These are phyloP conservation scores for Hebeloma cylindrosporum DNA, from an alignment of 768 basidiomycete genomes.

Conservation along the genomic window DNA sequence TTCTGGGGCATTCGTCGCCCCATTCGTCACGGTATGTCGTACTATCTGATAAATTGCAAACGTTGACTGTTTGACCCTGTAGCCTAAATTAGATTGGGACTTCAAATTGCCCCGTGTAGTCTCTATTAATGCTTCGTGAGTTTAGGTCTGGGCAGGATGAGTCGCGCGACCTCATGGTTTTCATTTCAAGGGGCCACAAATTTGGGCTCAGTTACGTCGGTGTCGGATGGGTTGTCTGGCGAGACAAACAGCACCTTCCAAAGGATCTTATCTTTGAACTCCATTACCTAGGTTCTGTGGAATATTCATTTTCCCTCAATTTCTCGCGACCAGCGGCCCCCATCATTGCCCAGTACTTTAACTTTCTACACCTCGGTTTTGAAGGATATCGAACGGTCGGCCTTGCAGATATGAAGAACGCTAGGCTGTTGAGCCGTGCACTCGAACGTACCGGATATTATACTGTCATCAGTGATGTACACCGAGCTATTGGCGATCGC, in stretches of 20 bases:
- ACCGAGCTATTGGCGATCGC: conserved; percentile 37
- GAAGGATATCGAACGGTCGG: conserved; percentile 53
- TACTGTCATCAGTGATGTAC: conserved; percentile 56
- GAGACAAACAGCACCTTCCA: conserved; percentile 60
- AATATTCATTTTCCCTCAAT: conserved; percentile 76
- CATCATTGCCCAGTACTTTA: conserved; percentile 65
- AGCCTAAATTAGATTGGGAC: conserved; percentile 63
- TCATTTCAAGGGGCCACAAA: conserved; percentile 58
- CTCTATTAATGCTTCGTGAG: conserved; percentile 56
- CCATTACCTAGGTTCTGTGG: conserved; percentile 53
- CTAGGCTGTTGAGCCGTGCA: conserved; percentile 60
- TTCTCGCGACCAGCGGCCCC: conserved; percentile 65
- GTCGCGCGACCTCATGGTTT: conserved; percentile 38
- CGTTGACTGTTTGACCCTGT: conserved; percentile 11
- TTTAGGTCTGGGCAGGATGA: conserved; percentile 22
- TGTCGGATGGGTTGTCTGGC: conserved; percentile 72
- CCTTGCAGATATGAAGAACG: conserved; percentile 56
- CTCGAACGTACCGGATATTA: conserved; percentile 57
- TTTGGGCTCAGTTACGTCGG: conserved; percentile 58
- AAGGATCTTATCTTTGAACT: conserved; percentile 75
- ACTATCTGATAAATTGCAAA: conserved; percentile 17
- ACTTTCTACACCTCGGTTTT: conserved; percentile 59
- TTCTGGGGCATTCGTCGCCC: conserved; percentile 67
- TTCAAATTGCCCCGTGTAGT: conserved; percentile 64
- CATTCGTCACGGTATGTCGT: conserved; percentile 47